Conservation (phyloP, 163 green algal species). For the Scenedesmus sp. region DNA sequence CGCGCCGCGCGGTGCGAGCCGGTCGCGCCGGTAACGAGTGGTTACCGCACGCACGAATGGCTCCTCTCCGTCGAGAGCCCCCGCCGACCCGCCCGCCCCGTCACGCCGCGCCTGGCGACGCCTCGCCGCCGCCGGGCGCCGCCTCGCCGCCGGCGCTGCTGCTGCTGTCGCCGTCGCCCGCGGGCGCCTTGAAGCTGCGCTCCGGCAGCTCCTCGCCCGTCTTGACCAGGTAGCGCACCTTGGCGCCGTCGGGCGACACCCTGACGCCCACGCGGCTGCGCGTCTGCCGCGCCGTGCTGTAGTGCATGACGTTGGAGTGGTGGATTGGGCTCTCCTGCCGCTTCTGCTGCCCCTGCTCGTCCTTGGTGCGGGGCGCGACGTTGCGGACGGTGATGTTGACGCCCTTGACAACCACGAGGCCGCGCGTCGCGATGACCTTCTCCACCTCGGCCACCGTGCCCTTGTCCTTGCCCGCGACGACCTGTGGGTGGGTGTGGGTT, state of each 20-base stretch:
- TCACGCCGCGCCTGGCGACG: no score
- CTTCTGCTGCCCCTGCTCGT: constrained; percentile 89
- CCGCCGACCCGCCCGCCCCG: no score
- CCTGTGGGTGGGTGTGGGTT: constrained; percentile 51
- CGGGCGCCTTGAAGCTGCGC: constrained; percentile 21
- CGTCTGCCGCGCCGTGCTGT: constrained; percentile 80
- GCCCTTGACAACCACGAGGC: constrained; percentile 89
- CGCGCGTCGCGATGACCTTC: constrained; percentile 85
- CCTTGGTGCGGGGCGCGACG: constrained; percentile 75
- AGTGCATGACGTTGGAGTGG: constrained; percentile 98
- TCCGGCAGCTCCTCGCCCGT: constrained; percentile 79
- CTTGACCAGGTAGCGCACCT: constrained; percentile 83
- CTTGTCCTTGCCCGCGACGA: constrained; percentile 96
- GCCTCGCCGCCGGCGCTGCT: constrained; percentile 9
- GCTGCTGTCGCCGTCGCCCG: constrained; percentile 33
- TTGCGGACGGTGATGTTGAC: constrained; percentile 90
- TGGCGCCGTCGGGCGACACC: constrained; percentile 43
- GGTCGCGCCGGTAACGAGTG: no score
- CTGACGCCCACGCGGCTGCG: constrained; percentile 82
- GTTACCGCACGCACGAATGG: no score
- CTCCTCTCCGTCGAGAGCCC: no score
- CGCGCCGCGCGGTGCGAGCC: no score
- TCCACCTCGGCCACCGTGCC: constrained; percentile 91
- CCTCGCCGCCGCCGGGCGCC: constrained; percentile 4
- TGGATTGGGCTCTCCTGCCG: constrained; percentile 91